A percentile compares a stretch with the other conserved stretches of the same genome.
These are phyloP conservation scores for Fraxinus dipetala DNA, from an alignment of 305 asterid species.

Conservation along the genomic window DNA sequence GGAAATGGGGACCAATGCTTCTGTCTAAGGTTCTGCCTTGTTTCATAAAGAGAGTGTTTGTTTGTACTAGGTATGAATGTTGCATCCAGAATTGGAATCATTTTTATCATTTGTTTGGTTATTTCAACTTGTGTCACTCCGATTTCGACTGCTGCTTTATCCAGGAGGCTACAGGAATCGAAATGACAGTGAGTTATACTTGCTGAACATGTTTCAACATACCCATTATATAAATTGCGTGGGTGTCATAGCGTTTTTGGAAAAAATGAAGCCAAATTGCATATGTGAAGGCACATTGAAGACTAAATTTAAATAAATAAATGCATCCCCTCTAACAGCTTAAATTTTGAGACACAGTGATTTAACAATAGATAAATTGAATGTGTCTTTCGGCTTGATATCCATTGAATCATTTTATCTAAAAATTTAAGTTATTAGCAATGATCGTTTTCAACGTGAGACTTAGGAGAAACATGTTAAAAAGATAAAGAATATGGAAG, in stretches of 20 bases:
- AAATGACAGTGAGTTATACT: background rate
- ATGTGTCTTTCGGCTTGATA: too few species aligned
- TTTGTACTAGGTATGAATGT: conserved; percentile 55
- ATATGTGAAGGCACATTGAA: too few species aligned
- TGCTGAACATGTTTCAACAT: background rate
- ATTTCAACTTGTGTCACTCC: conserved; percentile 62
- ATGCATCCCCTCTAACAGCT: too few species aligned
- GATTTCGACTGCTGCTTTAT: conserved; percentile 51
- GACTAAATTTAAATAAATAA: too few species aligned
- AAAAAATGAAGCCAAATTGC: too few species aligned
- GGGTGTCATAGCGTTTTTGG: too few species aligned
- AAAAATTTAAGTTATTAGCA: too few species aligned
- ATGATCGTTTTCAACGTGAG: too few species aligned
- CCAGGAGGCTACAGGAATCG: conserved; percentile 40
- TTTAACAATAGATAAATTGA: too few species aligned
- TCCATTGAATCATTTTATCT: too few species aligned
- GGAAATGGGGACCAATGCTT: conserved; percentile 42
- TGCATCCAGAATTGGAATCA: conserved; percentile 50
- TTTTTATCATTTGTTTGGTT: conserved; percentile 61
- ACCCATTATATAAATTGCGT: background rate
- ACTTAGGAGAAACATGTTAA: too few species aligned
- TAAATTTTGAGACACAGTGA: too few species aligned
- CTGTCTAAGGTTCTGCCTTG: conserved; percentile 51
- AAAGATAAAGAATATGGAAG: background rate
- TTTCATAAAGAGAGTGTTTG: conserved; percentile 51